Base-by-base conservation (phyloP, 805 yeast genomes). In the Candida qinlingensis region DNA sequence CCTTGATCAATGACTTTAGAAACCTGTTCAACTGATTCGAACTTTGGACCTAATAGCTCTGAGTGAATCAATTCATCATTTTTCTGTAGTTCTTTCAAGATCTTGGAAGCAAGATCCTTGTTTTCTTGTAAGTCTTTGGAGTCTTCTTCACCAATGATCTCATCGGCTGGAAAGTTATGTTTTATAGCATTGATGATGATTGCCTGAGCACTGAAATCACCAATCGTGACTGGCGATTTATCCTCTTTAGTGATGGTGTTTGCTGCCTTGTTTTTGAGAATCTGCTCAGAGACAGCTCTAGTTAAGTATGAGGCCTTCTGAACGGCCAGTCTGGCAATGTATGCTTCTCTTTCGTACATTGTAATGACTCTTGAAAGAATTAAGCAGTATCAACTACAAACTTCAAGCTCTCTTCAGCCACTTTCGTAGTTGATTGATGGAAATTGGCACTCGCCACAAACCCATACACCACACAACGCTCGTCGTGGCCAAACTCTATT, bases 171-270 rank as follows among this genome's bases (percentile, higher is more conserved):
- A 72, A 94, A 94, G 55, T 83, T 85, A 46, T 77, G 66, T 59
- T 79, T 75, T 49, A 94, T 78, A 3, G 97, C 91, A 49, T 88
- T 80, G 66, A 90, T 92, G 49, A 94, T 82, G 41, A 92, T 79
- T 0, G 97, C 96, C 62, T 94, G 99, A 0, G 97, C 91, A 4
- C 96, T 96, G 63, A 86, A 94, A 65, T 94, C 99, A 13, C 98
- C 99, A 48, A 87, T 73, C 1, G 99, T 94, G 12, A 94, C 99
- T 1, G 99, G 99, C 1, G 97, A 88, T 53, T 82, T 80, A 65
- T 92, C 99, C 38, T 78, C 76, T 64, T 94, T 94, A 51, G 89
- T 83, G 48, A 89, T 77, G 42, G 87, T 86, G 53, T 69, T 73
- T 50, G 67, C 66, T 53, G 60, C 77, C 62, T 63, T 69, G 56